Conservation (phyloP, 1,284 basidiomycete species). For the Trichosporon ovoides region DNA sequence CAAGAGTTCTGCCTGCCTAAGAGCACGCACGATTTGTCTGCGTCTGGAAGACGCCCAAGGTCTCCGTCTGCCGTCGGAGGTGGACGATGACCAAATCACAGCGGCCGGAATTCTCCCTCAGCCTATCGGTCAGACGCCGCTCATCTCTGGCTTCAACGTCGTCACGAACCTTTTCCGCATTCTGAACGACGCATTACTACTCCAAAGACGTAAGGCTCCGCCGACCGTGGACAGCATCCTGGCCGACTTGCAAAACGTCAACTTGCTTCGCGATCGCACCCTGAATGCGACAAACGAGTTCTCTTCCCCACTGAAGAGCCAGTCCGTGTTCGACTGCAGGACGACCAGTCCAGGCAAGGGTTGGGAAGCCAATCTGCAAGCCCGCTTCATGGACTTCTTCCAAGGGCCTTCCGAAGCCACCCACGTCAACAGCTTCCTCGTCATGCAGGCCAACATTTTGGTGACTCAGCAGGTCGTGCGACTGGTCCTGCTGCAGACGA, state of each 20-base stretch:
- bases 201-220: slow-evolving; percentile 33
- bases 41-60: slow-evolving; percentile 34
- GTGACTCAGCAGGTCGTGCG: slow-evolving; percentile 43
- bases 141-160: slow-evolving; percentile 44
- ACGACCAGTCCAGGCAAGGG: slow-evolving; percentile 29
- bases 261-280: slow-evolving; percentile 30
- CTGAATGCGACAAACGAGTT: slow-evolving; percentile 26
- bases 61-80: slow-evolving; percentile 37
- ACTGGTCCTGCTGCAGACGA: slow-evolving; percentile 37
- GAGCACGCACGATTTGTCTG: slow-evolving; percentile 34
- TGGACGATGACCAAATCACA: slow-evolving; percentile 47
- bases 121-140: slow-evolving; percentile 32
- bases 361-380: slow-evolving; percentile 38
- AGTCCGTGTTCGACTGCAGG: slow-evolving; percentile 30
- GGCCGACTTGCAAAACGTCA: slow-evolving; percentile 35
- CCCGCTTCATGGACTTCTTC: slow-evolving; percentile 35
- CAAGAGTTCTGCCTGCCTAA: slow-evolving; percentile 41
- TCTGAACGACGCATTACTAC: slow-evolving; percentile 36
- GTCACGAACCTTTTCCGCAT: slow-evolving; percentile 40
- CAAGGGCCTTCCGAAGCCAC: slow-evolving; percentile 19
- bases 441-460: slow-evolving; percentile 43
- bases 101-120: slow-evolving; percentile 37
- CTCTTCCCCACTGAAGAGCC: slow-evolving; percentile 25
- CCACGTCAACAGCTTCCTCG: slow-evolving; percentile 35
- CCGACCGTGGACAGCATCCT: slow-evolving; percentile 33